phyloP scores from a whole-genome alignment of 441 rosid genomes.

The Adansonia rubrostipa region DNA sequence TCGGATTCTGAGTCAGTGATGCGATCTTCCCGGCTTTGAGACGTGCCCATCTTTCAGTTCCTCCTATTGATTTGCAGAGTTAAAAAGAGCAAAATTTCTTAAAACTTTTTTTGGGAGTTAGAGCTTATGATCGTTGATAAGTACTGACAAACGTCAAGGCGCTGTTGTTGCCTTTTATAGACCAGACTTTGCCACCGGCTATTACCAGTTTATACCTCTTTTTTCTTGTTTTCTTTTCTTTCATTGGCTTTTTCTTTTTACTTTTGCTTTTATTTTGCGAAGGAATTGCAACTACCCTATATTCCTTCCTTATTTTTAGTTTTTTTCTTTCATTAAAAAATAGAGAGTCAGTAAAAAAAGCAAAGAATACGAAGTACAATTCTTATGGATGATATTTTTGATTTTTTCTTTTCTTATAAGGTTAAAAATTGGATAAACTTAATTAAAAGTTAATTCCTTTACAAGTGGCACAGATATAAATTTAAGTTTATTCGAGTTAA shows the following conservation, averaged over 20 bases:
- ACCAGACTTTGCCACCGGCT: constrained; percentile 33
- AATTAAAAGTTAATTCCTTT: too few species aligned
- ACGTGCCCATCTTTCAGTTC: constrained; percentile 61
- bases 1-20: constrained; percentile 60
- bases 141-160: too few species aligned
- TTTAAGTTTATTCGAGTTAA: too few species aligned
- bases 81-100: not conserved
- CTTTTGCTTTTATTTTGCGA: not conserved
- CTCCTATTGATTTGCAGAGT: not conserved
- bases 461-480: too few species aligned
- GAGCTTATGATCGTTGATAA: not conserved
- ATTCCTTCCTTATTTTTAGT: too few species aligned
- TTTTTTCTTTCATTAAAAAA: too few species aligned
- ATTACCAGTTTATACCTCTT: constrained; percentile 25
- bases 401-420: too few species aligned
- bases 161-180: constrained; percentile 2
- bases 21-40: constrained; percentile 74
- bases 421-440: too few species aligned
- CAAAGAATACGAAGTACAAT: too few species aligned
- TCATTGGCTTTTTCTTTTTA: not conserved
- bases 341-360: too few species aligned
- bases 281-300: too few species aligned
- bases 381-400: too few species aligned
- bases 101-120: not conserved
- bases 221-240: not conserved